Conservation (phyloP, 257 asterid species). For the Solanum okadae region DNA sequence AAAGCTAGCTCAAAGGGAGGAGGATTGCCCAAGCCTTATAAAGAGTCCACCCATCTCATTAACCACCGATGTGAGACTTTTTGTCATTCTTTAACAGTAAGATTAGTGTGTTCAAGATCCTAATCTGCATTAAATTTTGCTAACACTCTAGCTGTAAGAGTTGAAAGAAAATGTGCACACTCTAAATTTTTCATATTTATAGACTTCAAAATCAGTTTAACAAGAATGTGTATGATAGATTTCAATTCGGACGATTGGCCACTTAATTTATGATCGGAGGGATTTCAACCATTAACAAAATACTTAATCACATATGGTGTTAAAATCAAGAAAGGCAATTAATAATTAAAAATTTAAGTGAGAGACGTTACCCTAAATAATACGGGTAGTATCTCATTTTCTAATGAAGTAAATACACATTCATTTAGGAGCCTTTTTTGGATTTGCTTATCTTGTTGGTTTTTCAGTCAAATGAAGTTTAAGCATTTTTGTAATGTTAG, state of each 20-base stretch:
- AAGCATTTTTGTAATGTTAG: too few relatives aligned
- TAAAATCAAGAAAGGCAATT: too few relatives aligned
- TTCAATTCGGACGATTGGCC: neutral
- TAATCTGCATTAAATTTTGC: neutral
- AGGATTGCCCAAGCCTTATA: too few relatives aligned
- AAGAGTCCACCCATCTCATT: too few relatives aligned
- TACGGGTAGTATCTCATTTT: neutral
- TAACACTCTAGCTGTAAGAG: neutral
- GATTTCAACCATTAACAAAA: neutral
- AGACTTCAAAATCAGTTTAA: too few relatives aligned
- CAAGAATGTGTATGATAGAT: too few relatives aligned
- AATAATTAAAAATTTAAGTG: too few relatives aligned
- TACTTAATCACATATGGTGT: neutral
- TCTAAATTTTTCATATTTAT: too few relatives aligned
- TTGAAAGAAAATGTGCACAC: neutral
- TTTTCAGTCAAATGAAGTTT: too few relatives aligned
- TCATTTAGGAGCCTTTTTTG: neutral
- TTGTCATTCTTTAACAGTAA: too few relatives aligned
- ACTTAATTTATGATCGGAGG: neutral
- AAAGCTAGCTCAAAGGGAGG: too few relatives aligned
- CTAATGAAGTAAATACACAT: neutral
- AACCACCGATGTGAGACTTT: too few relatives aligned
- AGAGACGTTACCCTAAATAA: neutral
- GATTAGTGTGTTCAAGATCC: neutral
- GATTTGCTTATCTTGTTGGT: neutral